Evolutionary conservation across 2,329 filamentous ascomycete genomes (phyloP).

Genomic region (Sclerotiophoma versabilis): DNA sequence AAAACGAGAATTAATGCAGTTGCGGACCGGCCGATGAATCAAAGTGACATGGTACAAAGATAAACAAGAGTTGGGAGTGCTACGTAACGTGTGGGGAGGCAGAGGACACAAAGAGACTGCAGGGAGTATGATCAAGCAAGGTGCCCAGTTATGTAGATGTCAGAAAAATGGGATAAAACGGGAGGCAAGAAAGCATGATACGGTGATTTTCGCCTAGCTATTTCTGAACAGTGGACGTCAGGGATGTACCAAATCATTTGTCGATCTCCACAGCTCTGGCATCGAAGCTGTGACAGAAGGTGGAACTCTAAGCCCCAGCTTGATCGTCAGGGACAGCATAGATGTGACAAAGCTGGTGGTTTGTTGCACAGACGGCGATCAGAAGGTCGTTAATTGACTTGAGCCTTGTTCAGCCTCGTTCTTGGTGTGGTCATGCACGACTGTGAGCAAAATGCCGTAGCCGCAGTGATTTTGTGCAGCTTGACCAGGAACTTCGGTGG

Average conservation of each 20-base stretch:
- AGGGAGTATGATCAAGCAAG: background rate
- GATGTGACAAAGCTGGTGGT: background rate
- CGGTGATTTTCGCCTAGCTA: constrained; percentile 1
- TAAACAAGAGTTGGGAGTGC: background rate
- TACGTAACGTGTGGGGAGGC: background rate
- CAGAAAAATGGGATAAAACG: constrained; percentile 3
- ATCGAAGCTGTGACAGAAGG: constrained; percentile 2
- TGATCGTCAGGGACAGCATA: background rate
- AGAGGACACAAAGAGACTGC: background rate
- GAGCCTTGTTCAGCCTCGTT: constrained; percentile 3
- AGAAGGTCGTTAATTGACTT: background rate
- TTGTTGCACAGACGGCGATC: background rate
- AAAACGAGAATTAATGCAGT: background rate
- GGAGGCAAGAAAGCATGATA: background rate
- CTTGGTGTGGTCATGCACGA: background rate
- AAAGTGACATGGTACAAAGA: background rate
- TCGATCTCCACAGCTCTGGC: background rate
- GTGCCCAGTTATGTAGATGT: constrained; percentile 2
- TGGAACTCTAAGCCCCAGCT: background rate
- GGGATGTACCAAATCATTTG: constrained; percentile 3
- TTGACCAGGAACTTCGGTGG: background rate
- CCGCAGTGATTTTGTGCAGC: background rate
- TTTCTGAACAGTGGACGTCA: background rate
- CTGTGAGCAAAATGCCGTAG: background rate
- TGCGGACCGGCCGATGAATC: constrained; percentile 3